Evolutionary conservation across 2,329 filamentous ascomycete species (phyloP), one percentile per base, ranked within the genome.

Genomic region (Monilinia fructigena): DNA sequence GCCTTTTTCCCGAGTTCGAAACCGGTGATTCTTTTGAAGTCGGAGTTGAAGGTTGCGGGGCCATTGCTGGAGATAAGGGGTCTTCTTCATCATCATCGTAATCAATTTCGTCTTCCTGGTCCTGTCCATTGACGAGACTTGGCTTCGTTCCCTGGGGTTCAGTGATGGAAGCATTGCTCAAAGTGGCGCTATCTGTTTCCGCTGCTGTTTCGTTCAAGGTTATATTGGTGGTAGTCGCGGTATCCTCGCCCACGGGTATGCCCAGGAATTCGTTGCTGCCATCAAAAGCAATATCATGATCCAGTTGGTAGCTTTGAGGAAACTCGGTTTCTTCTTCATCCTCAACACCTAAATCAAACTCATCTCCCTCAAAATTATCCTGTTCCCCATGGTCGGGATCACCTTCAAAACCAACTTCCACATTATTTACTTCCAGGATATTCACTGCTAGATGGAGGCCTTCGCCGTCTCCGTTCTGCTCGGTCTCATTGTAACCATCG

Each of bases 401-500:
- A 26, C 38, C 56, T 18, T 26, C 50, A n/a, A 63, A 66, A 18
- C 26, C 47, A 48, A 63, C 38, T 12, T 63, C 64, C 48, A 62
- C 58, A 35, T 66, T 38, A 28, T 65, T 54, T 35, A 6, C 23
- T 40, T 59, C 63, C 26, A 52, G 23, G 16, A 6, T 16, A 14
- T 42, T n/a, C 23, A 56, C 18, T 54, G 28, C 40, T 52, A 42
- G 55, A 28, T 65, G 55, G 35, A 42, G 42, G 31, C 31, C 47
- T 28, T 58, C 60, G 38, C 58, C 40, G n/a, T 48, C 66, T 26
- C 40, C 53, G 54, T 67, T 48, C 28, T 68, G 78, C 53, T 77
- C 77, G 35, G 77, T 78, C 59, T 80, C 79, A 50, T 79, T 77
- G 16, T 72, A 67, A 6, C 58, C 61, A 52, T 69, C 56, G 54